These are phyloP conservation scores for Tuber calosporum DNA, from an alignment of 495 filamentous ascomycete genomes.

Conservation along the genomic window DNA sequence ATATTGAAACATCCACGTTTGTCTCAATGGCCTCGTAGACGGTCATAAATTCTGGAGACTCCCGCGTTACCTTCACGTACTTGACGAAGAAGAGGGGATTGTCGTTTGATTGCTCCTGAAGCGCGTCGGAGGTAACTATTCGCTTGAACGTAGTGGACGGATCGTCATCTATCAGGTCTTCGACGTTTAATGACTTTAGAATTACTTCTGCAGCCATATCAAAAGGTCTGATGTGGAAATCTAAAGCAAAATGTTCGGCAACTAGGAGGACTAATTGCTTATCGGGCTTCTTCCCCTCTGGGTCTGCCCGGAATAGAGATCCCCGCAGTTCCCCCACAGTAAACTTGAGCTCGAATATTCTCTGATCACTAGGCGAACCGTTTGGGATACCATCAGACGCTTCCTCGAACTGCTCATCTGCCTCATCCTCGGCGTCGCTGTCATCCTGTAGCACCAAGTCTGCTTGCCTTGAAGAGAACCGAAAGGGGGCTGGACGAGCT, in stretches of 20 bases:
- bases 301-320: slow-evolving; percentile 79
- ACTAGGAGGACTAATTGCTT: slow-evolving; percentile 81
- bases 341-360: slow-evolving; percentile 92
- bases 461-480: slow-evolving; percentile 58
- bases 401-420: slow-evolving; percentile 57
- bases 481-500: slow-evolving; percentile 55
- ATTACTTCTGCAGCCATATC: slow-evolving; percentile 88
- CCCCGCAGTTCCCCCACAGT: slow-evolving; percentile 87
- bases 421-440: slow-evolving; percentile 62
- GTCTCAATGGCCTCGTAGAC: slow-evolving; percentile 88
- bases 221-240: slow-evolving; percentile 78
- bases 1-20: slow-evolving; percentile 83
- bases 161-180: slow-evolving; percentile 88
- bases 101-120: slow-evolving; percentile 53
- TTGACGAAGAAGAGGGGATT: slow-evolving; percentile 82
- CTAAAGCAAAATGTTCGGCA: slow-evolving; percentile 78
- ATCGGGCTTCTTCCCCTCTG: slow-evolving; percentile 67
- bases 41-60: slow-evolving; percentile 86
- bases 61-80: slow-evolving; percentile 77
- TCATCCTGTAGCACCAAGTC: slow-evolving; percentile 72
- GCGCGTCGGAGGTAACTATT: slow-evolving; percentile 73
- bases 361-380: slow-evolving; percentile 64
- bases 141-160: slow-evolving; percentile 90
- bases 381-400: slow-evolving; percentile 54
- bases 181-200: slow-evolving; percentile 77